Evolutionary conservation across 768 basidiomycete species (phyloP).

Genomic region (Saitozyma podzolica): DNA sequence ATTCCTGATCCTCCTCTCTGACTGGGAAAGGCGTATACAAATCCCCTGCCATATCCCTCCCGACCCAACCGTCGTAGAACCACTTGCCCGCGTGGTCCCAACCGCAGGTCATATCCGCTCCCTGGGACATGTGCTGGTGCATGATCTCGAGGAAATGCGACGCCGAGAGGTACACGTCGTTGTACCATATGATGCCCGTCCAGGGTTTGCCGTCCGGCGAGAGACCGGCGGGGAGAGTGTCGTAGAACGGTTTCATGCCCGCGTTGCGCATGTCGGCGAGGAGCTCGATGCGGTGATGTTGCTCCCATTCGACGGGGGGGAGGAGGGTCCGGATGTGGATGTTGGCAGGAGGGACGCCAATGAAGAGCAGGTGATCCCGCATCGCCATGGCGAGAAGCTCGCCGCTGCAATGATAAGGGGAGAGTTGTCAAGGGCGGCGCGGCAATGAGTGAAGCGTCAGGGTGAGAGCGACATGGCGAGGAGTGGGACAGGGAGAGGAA

Average conservation of each 20-base stretch:
- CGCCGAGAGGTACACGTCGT: slow-evolving; percentile 50
- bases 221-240: slow-evolving; percentile 27
- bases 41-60: slow-evolving; percentile 50
- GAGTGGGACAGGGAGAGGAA: not conserved
- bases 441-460: no score
- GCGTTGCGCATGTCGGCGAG: slow-evolving; percentile 50
- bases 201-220: slow-evolving; percentile 39
- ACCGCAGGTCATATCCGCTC: slow-evolving; percentile 52
- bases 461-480: not conserved
- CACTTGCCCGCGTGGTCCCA: slow-evolving; percentile 50
- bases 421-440: not conserved
- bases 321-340: slow-evolving; percentile 42
- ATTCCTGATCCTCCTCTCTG: slow-evolving; percentile 34
- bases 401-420: slow-evolving; percentile 23
- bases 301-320: slow-evolving; percentile 40
- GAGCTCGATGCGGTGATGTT: slow-evolving; percentile 43
- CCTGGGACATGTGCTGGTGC: slow-evolving; percentile 50
- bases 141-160: slow-evolving; percentile 49
- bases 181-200: slow-evolving; percentile 48
- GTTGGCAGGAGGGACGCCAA: slow-evolving; percentile 44
- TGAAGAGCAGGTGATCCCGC: slow-evolving; percentile 38
- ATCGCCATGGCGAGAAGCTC: slow-evolving; percentile 38
- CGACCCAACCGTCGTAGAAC: slow-evolving; percentile 53
- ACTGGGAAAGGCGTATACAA: slow-evolving; percentile 45
- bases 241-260: slow-evolving; percentile 46